A percentile compares a stretch with the other conserved stretches of the same genome.
These are phyloP conservation scores for Cavenderia fasciculata DNA, from an alignment of 78 protist genomes.

Conservation along the genomic window DNA sequence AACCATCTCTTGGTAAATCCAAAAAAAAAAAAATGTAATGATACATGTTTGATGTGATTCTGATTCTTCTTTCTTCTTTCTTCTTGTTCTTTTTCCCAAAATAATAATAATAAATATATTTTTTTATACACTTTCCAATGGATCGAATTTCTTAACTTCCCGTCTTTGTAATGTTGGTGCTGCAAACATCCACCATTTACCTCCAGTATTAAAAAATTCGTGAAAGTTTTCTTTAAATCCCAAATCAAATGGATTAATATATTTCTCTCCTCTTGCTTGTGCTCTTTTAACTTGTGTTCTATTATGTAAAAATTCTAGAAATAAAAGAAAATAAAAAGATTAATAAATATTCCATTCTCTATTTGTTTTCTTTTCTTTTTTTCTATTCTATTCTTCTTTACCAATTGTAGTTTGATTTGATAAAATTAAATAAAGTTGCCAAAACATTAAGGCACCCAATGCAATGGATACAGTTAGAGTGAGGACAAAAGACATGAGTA, in stretches of 20 bases:
- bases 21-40: too few species aligned
- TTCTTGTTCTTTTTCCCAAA: too few species aligned
- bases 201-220: slow-evolving; percentile 49
- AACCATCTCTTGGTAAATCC: too few species aligned
- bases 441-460: slow-evolving; percentile 36
- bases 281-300: slow-evolving; percentile 38
- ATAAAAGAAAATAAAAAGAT: too few species aligned
- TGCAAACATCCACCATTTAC: slow-evolving; percentile 23
- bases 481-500: slow-evolving; percentile 53
- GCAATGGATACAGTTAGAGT: slow-evolving; percentile 53
- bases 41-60: too few species aligned
- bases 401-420: slow-evolving; percentile 82
- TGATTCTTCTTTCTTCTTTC: too few species aligned
- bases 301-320: slow-evolving; percentile 73
- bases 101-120: too few species aligned
- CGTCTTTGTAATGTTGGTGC: not conserved
- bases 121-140: not conserved
- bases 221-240: slow-evolving; percentile 36
- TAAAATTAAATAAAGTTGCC: slow-evolving; percentile 75
- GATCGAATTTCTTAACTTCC: slow-evolving; percentile 3
- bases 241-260: slow-evolving; percentile 52
- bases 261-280: slow-evolving; percentile 34
- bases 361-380: not conserved
- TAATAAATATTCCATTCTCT: not conserved
- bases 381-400: slow-evolving; percentile 3